Evolutionary conservation across 2,329 filamentous ascomycete species (phyloP).

Genomic region (Orbilia ellipsospora): DNA sequence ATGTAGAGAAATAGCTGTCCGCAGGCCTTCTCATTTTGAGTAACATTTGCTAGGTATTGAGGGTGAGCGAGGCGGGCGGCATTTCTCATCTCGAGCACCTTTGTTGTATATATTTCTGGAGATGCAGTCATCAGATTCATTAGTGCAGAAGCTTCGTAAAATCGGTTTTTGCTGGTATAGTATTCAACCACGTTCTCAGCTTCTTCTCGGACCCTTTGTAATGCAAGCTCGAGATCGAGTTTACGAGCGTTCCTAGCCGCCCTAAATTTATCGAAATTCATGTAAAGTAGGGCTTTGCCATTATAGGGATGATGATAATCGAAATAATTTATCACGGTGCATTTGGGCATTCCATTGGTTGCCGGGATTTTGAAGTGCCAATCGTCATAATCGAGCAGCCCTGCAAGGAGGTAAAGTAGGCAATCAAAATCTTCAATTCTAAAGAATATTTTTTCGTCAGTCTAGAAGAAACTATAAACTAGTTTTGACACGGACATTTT

Average conservation of each 20-base stretch:
- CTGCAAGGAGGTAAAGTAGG: slow-evolving; percentile 19
- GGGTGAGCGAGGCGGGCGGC: neutral
- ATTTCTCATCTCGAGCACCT: slow-evolving; percentile 4
- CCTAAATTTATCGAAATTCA: slow-evolving; percentile 7
- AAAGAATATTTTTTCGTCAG: neutral
- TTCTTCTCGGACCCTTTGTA: slow-evolving; percentile 9
- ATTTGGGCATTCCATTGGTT: too few species aligned
- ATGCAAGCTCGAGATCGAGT: neutral
- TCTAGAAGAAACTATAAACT: neutral
- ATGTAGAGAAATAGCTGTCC: slow-evolving; percentile 19
- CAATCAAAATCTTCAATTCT: slow-evolving; percentile 30
- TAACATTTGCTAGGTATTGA: neutral
- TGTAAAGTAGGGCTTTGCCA: neutral
- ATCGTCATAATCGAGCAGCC: slow-evolving; percentile 18
- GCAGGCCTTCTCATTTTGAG: slow-evolving; percentile 12
- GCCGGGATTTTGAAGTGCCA: neutral
- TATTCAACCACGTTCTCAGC: neutral
- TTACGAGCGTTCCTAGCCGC: neutral
- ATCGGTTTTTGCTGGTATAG: neutral
- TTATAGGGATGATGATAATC: neutral
- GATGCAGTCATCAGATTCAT: slow-evolving; percentile 1
- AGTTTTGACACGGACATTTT: slow-evolving; percentile 6
- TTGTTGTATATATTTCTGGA: slow-evolving; percentile 16
- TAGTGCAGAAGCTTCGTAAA: slow-evolving; percentile 12
- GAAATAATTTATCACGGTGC: too few species aligned